These are phyloP conservation scores for Stygiomarasmius scandens DNA, from an alignment of 1,284 basidiomycete species.

Conservation along the genomic window DNA sequence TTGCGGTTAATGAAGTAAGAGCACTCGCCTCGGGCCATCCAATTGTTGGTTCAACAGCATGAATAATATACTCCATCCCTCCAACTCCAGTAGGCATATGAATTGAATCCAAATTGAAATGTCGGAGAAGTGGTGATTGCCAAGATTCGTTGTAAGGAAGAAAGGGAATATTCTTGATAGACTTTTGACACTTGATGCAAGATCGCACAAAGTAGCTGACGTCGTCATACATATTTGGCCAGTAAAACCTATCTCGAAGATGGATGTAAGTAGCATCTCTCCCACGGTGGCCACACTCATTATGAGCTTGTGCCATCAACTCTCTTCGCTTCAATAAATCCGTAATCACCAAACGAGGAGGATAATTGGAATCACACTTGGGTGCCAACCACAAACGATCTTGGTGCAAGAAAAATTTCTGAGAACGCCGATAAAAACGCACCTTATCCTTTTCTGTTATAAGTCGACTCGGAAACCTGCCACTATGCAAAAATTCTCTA, in stretches of 20 bases:
- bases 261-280: constrained; percentile 27
- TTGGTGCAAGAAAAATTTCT: constrained; percentile 14
- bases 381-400: constrained; percentile 18
- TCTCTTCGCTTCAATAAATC: constrained; percentile 8
- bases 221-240: constrained; percentile 34
- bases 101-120: constrained; percentile 29
- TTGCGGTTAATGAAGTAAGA: constrained; percentile 16
- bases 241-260: constrained; percentile 28
- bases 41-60: constrained; percentile 24
- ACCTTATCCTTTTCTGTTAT: constrained; percentile 5
- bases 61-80: constrained; percentile 27
- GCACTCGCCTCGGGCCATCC: constrained; percentile 29
- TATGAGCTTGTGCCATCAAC: constrained; percentile 22
- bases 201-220: constrained; percentile 32
- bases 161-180: constrained; percentile 16
- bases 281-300: constrained; percentile 29
- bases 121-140: constrained; percentile 16
- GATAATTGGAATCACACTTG: constrained; percentile 4
- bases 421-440: constrained; percentile 18
- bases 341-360: constrained; percentile 23
- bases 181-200: constrained; percentile 22
- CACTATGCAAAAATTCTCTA: constrained; percentile 5
- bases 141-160: constrained; percentile 25
- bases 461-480: constrained; percentile 10
- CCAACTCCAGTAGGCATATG: constrained; percentile 27